Base-by-base conservation (phyloP, 2,329 filamentous ascomycete species). In the Curvularia sp. region DNA sequence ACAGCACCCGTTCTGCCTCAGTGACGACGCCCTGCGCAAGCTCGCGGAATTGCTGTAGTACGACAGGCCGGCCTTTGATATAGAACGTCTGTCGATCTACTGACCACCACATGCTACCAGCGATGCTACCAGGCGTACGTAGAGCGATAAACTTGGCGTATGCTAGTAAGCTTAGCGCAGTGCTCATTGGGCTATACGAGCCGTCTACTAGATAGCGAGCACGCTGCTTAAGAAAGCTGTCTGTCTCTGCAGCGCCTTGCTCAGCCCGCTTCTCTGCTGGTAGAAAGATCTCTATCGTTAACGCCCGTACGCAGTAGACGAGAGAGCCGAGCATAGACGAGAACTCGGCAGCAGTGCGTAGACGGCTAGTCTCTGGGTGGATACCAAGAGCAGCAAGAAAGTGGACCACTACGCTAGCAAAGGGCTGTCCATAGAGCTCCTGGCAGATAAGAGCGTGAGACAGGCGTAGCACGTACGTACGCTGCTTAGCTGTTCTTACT, bases 121-220 rank as follows among this genome's bases (percentile, higher is more conserved):
- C 20, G 3, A 26, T 39, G 8, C 31, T 39, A 12, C 47, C 9
- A 26, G 47, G 47, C 20, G 47, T 49, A 9, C 47, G 31, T 31
- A 39, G 47, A 2, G 47, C 18, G 20, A 49, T 39, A 26, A 26
- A 49, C 47, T 49, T 49, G 7, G 47, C 47, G 22, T 51, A 51
- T 3, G n/a, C 39, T n/a, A 51, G 49, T 18, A 50, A 15, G 48
- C 48, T 50, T 28, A 50, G 20, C 6, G 41, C 41, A 13, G 4
- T 18, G 13, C 48, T 50, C 20, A 50, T 39, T 0, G 33, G 33
- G 12, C 48, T 50, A 18, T 50, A 28, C 0, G 48, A 50, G 48
- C 33, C 12, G 13, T 41, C 33, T 8, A 28, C 13, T 8, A 50
- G 33, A 26, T 50, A 50, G 48, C 48, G 33, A 3, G 48, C 5